Conservation (phyloP, 2,329 filamentous ascomycete species). For the Reticulascus tulasneorum region DNA sequence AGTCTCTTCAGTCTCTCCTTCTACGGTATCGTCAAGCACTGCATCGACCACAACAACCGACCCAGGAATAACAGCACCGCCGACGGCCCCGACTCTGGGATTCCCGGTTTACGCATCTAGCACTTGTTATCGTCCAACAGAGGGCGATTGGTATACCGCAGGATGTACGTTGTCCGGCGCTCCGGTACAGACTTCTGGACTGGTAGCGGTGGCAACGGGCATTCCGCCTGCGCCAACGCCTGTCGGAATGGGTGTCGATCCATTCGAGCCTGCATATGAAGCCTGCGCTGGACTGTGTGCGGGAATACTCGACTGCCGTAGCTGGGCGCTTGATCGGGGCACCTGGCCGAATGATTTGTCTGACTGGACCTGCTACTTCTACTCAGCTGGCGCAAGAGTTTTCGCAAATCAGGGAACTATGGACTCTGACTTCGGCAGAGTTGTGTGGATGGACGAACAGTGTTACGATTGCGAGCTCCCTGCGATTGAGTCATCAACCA, state of each 20-base stretch:
- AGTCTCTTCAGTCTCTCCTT: background rate
- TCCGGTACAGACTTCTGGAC: constrained; percentile 1
- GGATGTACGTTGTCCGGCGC: constrained; percentile 7
- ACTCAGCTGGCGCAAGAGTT: constrained; percentile 4
- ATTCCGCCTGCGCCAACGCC: background rate
- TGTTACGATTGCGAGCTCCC: constrained; percentile 3
- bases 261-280: constrained; percentile 2
- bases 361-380: constrained; percentile 8
- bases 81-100: background rate
- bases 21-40: background rate
- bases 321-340: constrained; percentile 6
- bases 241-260: background rate
- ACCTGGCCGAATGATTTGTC: constrained; percentile 4
- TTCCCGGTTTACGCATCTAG: constrained; percentile 1
- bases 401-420: constrained; percentile 4
- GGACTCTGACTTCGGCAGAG: too few relatives aligned
- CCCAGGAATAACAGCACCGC: background rate
- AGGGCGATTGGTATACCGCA: constrained; percentile 3
- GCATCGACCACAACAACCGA: background rate
- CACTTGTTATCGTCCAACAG: constrained; percentile 2
- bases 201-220: constrained; percentile 2
- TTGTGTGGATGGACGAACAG: constrained; percentile 7
- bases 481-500: too few relatives aligned
- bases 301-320: background rate
- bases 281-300: constrained; percentile 8